phyloP scores from a whole-genome alignment of 257 asterid species.

The Forsythia suspensa region DNA sequence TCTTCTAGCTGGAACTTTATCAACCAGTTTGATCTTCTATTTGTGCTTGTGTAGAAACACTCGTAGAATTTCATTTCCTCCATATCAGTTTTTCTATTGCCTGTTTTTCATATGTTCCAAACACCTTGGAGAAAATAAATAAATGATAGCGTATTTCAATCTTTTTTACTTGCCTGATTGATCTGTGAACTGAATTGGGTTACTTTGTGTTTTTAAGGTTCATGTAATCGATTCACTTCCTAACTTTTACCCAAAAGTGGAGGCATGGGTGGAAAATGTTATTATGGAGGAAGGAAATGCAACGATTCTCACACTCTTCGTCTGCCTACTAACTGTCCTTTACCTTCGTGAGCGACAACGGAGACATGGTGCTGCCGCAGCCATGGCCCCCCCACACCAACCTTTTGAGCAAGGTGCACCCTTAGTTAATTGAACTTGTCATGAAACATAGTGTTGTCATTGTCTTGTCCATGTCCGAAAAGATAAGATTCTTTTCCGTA shows the following conservation, averaged over 20 bases:
- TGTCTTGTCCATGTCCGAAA: conserved; percentile 1
- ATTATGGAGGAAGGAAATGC: conserved; percentile 97
- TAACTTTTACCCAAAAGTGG: conserved; percentile 71
- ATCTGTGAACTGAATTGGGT: not conserved
- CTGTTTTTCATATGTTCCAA: not conserved
- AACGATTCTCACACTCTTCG: conserved; percentile 83
- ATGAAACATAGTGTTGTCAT: not conserved
- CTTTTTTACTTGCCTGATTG: not conserved
- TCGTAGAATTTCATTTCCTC: not conserved
- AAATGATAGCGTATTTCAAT: not conserved
- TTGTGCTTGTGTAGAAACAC: not conserved
- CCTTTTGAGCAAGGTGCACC: conserved; percentile 56
- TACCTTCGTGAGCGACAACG: conserved; percentile 86
- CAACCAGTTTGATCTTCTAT: not conserved
- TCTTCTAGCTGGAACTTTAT: not conserved
- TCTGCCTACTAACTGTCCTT: conserved; percentile 89
- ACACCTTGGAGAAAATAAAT: not conserved
- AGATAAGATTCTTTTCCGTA: conserved; percentile 20
- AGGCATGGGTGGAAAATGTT: conserved; percentile 83
- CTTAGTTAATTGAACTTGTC: conserved; percentile 32
- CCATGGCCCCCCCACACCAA: conserved; percentile 55
- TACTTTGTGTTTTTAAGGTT: conserved; percentile 40
- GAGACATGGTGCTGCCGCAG: conserved; percentile 63
- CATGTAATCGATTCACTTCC: conserved; percentile 81
- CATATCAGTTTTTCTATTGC: not conserved